Percentiles rank a stretch among this genome's conserved stretches.
phyloP scores from a whole-genome alignment of 2,329 filamentous ascomycete genomes.

The Lachnellula subtilissima region DNA sequence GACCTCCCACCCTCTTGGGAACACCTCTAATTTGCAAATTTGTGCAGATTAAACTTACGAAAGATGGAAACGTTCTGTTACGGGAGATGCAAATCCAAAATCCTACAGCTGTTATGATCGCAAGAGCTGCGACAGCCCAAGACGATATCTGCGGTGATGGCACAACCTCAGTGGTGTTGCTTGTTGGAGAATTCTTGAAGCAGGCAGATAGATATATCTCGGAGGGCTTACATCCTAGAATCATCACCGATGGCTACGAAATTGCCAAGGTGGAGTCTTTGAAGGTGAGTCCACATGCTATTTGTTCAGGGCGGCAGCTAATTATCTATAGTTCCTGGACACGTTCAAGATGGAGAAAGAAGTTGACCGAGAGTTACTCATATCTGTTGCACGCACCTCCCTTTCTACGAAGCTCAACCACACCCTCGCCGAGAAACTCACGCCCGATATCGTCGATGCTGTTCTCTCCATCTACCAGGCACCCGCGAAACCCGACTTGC shows the following conservation, averaged over 20 bases:
- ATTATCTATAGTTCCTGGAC: slow-evolving; percentile 70
- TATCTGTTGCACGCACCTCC: slow-evolving; percentile 90
- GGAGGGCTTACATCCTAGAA: slow-evolving; percentile 92
- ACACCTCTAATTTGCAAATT: slow-evolving; percentile 20
- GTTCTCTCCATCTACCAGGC: slow-evolving; percentile 90
- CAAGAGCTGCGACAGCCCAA: slow-evolving; percentile 85
- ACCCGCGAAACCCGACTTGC: slow-evolving; percentile 87
- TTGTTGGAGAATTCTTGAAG: slow-evolving; percentile 95
- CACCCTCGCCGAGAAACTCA: slow-evolving; percentile 83
- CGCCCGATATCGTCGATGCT: slow-evolving; percentile 91
- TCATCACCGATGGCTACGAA: slow-evolving; percentile 97
- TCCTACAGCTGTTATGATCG: slow-evolving; percentile 86
- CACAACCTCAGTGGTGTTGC: slow-evolving; percentile 90
- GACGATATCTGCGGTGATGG: slow-evolving; percentile 98
- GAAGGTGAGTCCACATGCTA: slow-evolving; percentile 53
- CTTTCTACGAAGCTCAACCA: slow-evolving; percentile 92
- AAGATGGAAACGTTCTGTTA: slow-evolving; percentile 87
- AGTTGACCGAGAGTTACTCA: slow-evolving; percentile 87
- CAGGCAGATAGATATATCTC: slow-evolving; percentile 95
- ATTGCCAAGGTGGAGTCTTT: slow-evolving; percentile 90
- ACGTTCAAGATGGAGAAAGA: slow-evolving; percentile 83
- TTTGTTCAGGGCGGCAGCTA: slow-evolving; percentile 5
- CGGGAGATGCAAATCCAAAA: slow-evolving; percentile 94
- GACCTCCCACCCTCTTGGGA: slow-evolving; percentile 10
- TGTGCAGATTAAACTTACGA: slow-evolving; percentile 88